Evolutionary conservation across 73 alveolate genomes (phyloP).

Genomic region (Urostyla sp.): DNA sequence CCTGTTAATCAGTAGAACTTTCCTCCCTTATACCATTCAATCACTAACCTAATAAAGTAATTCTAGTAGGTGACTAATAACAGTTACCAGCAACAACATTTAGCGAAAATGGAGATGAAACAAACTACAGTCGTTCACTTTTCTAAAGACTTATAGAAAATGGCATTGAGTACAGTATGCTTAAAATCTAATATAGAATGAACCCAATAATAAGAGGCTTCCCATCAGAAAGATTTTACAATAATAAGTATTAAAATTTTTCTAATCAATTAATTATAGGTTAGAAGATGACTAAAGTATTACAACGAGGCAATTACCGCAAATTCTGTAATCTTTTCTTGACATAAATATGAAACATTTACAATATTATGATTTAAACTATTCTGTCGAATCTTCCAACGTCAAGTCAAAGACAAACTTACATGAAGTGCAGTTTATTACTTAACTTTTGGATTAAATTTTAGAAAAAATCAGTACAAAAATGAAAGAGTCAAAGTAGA

Average conservation of each 20-base stretch:
- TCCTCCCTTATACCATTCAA: slow-evolving; percentile 87
- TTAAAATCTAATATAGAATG: slow-evolving; percentile 96
- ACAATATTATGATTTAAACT: slow-evolving; percentile 30
- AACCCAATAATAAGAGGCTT: slow-evolving; percentile 87
- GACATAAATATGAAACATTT: not conserved
- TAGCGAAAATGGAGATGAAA: slow-evolving; percentile 77
- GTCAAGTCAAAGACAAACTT: slow-evolving; percentile 52
- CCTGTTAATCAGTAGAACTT: slow-evolving; percentile 93
- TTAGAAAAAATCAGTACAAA: too few species aligned
- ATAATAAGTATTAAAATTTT: slow-evolving; percentile 48
- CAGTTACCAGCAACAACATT: slow-evolving; percentile 98
- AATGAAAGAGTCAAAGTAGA: too few species aligned
- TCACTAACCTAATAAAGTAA: slow-evolving; percentile 78
- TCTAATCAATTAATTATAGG: slow-evolving; percentile 49
- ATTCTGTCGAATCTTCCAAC: slow-evolving; percentile 55
- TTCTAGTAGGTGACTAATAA: slow-evolving; percentile 97
- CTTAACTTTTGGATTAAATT: slow-evolving; percentile 7
- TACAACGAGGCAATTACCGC: slow-evolving; percentile 12
- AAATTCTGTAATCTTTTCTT: not conserved
- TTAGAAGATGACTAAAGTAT: slow-evolving; percentile 70
- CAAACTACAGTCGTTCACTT: slow-evolving; percentile 77
- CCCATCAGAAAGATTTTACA: slow-evolving; percentile 86
- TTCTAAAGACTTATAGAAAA: slow-evolving; percentile 92
- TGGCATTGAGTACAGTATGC: slow-evolving; percentile 83
- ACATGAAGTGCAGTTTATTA: slow-evolving; percentile 54